phyloP scores from a whole-genome alignment of 2,329 filamentous ascomycete species.

The Pseudopyricularia cyperi region DNA sequence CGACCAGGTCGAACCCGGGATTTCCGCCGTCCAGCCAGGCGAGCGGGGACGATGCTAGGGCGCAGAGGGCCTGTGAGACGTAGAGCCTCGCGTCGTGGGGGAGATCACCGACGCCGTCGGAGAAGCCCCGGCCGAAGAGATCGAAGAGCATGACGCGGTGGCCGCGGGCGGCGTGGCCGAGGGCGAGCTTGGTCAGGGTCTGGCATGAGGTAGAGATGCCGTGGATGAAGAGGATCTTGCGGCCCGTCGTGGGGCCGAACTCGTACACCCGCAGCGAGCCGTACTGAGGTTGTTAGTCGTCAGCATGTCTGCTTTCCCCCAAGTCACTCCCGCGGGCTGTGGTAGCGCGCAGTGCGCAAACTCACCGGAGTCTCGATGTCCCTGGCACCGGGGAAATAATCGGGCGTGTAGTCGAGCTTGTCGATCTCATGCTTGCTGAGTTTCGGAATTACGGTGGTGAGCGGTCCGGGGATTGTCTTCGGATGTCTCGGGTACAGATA shows the following conservation, averaged over 20 bases:
- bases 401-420: slow-evolving; percentile 42
- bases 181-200: slow-evolving; percentile 54
- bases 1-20: slow-evolving; percentile 51
- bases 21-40: slow-evolving; percentile 48
- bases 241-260: slow-evolving; percentile 61
- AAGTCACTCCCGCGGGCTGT: too few species aligned
- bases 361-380: slow-evolving; percentile 56
- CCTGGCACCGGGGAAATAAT: slow-evolving; percentile 57
- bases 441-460: slow-evolving; percentile 11
- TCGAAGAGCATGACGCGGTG: slow-evolving; percentile 75
- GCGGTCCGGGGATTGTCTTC: slow-evolving; percentile 17
- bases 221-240: slow-evolving; percentile 66
- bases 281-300: slow-evolving; percentile 30
- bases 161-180: slow-evolving; percentile 49
- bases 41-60: slow-evolving; percentile 55
- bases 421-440: slow-evolving; percentile 11
- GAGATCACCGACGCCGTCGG: slow-evolving; percentile 49
- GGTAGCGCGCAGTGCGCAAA: too few species aligned
- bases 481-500: slow-evolving; percentile 11
- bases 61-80: slow-evolving; percentile 57
- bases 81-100: slow-evolving; percentile 65
- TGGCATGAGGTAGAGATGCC: slow-evolving; percentile 76
- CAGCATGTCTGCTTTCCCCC: too few species aligned
- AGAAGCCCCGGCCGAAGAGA: slow-evolving; percentile 57
- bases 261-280: slow-evolving; percentile 70